phyloP scores from a whole-genome alignment of 2,329 filamentous ascomycete genomes.

The Alternaria infectoria region DNA sequence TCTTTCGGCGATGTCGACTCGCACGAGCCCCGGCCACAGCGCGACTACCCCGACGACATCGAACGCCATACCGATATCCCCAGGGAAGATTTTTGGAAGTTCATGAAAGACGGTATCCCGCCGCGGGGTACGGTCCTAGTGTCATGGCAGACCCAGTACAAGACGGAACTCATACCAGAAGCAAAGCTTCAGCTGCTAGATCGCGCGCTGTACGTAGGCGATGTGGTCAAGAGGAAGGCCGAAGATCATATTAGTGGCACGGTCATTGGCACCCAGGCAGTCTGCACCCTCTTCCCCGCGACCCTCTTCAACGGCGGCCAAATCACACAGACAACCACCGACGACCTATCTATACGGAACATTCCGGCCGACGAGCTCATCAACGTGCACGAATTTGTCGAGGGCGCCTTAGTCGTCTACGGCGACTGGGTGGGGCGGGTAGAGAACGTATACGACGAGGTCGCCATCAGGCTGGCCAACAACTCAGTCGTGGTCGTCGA shows the following conservation, averaged over 20 bases:
- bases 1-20: conserved; percentile 53
- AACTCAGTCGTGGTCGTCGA: conserved; percentile 61
- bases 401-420: conserved; percentile 61
- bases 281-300: conserved; percentile 53
- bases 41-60: conserved; percentile 48
- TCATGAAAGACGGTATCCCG: conserved; percentile 55
- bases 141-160: conserved; percentile 53
- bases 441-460: conserved; percentile 56
- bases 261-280: conserved; percentile 57
- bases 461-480: conserved; percentile 60
- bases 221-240: conserved; percentile 59
- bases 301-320: conserved; percentile 33
- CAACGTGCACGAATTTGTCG: conserved; percentile 53
- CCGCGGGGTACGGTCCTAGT: conserved; percentile 61
- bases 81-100: conserved; percentile 44
- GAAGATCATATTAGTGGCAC: conserved; percentile 61
- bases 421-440: conserved; percentile 64
- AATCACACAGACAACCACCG: conserved; percentile 29
- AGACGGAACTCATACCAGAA: conserved; percentile 50
- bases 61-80: conserved; percentile 43
- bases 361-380: conserved; percentile 55
- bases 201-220: conserved; percentile 61
- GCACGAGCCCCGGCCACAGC: conserved; percentile 53
- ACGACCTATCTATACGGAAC: conserved; percentile 46
- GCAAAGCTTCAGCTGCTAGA: conserved; percentile 59